A percentile compares a stretch with the other conserved stretches of the same genome.
phyloP scores from a whole-genome alignment of 495 filamentous ascomycete genomes.

The Aeminium ludgeri region DNA sequence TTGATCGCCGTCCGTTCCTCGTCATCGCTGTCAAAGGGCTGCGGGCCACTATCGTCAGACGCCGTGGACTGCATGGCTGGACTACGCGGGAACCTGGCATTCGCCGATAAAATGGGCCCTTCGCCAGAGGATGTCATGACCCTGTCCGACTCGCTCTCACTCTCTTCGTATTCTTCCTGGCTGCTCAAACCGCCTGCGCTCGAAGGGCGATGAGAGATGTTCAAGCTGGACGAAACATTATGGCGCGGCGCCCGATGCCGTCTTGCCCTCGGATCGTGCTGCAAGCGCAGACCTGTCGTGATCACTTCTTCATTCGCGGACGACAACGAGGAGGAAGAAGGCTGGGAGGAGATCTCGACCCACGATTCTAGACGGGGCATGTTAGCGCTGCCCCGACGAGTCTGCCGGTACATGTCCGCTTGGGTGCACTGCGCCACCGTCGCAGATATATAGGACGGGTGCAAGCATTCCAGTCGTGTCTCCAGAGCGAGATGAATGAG shows the following conservation, averaged over 20 bases:
- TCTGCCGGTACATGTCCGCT: constrained; percentile 2
- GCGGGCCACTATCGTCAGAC: constrained; percentile 10
- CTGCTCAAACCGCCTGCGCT: constrained; percentile 45
- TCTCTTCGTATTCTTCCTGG: constrained; percentile 79
- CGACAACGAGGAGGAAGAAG: constrained; percentile 80
- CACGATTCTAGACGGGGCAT: constrained; percentile 56
- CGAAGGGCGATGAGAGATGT: constrained; percentile 17
- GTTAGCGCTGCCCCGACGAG: constrained; percentile 4
- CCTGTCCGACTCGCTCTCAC: constrained; percentile 68
- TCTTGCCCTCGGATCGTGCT: constrained; percentile 32
- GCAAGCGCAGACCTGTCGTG: constrained; percentile 65
- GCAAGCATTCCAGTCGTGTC: too few species aligned
- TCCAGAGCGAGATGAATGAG: too few species aligned
- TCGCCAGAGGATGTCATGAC: constrained; percentile 77
- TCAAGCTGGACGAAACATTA: constrained; percentile 23
- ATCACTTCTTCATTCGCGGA: constrained; percentile 73
- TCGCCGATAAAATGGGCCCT: constrained; percentile 32
- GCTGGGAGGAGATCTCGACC: constrained; percentile 87
- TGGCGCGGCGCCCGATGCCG: constrained; percentile 40
- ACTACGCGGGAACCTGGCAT: not conserved
- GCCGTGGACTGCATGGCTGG: constrained; percentile 6
- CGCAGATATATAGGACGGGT: too few species aligned
- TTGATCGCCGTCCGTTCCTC: constrained; percentile 71
- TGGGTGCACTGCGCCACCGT: too few species aligned
- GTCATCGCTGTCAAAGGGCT: constrained; percentile 51